A percentile compares a stretch with the other conserved stretches of the same genome.
Evolutionary conservation across 1,139 yeast genomes (phyloP).

Genomic region (Pichia norvegensis): DNA sequence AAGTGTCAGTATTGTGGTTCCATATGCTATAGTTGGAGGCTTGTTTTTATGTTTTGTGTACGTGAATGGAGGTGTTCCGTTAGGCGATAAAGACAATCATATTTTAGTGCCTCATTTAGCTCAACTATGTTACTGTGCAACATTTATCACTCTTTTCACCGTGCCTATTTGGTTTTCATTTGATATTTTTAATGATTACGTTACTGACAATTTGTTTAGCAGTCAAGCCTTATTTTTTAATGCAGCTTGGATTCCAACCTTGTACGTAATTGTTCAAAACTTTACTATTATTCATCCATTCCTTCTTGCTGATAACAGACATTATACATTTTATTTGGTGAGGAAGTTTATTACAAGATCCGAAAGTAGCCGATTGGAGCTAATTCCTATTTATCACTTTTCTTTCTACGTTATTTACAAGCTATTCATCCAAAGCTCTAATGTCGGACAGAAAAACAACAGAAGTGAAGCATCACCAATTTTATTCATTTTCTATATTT

Average conservation of each 20-base stretch:
- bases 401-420: slow-evolving; percentile 43
- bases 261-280: slow-evolving; percentile 44
- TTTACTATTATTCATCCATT: slow-evolving; percentile 84
- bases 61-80: slow-evolving; percentile 69
- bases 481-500: slow-evolving; percentile 39
- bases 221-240: slow-evolving; percentile 16
- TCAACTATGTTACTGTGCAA: slow-evolving; percentile 71
- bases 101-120: slow-evolving; percentile 61
- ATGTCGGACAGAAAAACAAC: slow-evolving; percentile 17
- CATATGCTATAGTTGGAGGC: slow-evolving; percentile 46
- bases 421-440: slow-evolving; percentile 27
- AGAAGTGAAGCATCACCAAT: slow-evolving; percentile 27
- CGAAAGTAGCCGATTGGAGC: slow-evolving; percentile 34
- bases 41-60: slow-evolving; percentile 50
- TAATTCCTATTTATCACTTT: slow-evolving; percentile 70
- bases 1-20: slow-evolving; percentile 33
- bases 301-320: slow-evolving; percentile 88
- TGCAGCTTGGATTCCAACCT: slow-evolving; percentile 26
- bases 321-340: slow-evolving; percentile 82
- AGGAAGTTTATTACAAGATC: slow-evolving; percentile 45
- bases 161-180: slow-evolving; percentile 60
- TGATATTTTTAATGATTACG: slow-evolving; percentile 30
- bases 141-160: slow-evolving; percentile 56
- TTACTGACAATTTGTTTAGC: slow-evolving; percentile 20
- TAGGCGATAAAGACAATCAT: slow-evolving; percentile 87